phyloP scores from a whole-genome alignment of 768 basidiomycete genomes.

The Suillus americanus region DNA sequence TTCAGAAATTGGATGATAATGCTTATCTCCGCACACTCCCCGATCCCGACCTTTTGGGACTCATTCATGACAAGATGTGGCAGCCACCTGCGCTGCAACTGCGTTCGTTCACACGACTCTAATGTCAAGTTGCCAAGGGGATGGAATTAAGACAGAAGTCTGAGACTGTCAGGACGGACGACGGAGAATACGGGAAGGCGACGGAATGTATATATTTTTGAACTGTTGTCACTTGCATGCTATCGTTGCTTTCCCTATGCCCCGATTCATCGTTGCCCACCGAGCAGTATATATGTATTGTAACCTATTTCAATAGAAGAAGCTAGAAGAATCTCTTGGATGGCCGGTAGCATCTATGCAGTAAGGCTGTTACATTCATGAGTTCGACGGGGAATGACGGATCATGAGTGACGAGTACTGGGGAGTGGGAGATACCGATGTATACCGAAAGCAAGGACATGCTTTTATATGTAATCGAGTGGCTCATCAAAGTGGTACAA shows the following conservation, averaged over 20 bases:
- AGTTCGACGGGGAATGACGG: neutral
- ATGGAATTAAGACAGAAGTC: neutral
- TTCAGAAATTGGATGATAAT: conserved; percentile 47
- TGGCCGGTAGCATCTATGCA: neutral
- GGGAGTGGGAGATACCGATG: neutral
- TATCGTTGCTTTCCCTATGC: neutral
- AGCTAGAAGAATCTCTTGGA: neutral
- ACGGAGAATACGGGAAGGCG: conserved; percentile 1
- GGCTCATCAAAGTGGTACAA: neutral
- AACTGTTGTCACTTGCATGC: neutral
- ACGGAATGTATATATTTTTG: conserved; percentile 3
- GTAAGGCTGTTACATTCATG: neutral
- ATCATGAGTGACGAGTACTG: no score
- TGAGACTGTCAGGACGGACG: neutral
- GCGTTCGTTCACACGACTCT: conserved; percentile 16
- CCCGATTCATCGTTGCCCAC: neutral
- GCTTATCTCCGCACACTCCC: conserved; percentile 44
- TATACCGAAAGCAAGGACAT: neutral
- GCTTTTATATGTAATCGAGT: neutral
- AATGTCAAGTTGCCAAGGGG: conserved; percentile 2
- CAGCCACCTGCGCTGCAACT: conserved; percentile 31
- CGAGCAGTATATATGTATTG: neutral
- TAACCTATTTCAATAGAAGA: neutral
- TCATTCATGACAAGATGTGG: conserved; percentile 60
- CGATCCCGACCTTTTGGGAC: conserved; percentile 46